Conservation (phyloP, 129 eudicot genomes). For the Daucus carota region DH1_v3.0 NC_030384.2:50500501-50501000, state of each 20-base stretch:
- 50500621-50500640: too few species aligned
- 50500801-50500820: slow-evolving; percentile 42
- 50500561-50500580: slow-evolving; percentile 40
- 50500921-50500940: slow-evolving; percentile 23
- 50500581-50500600: slow-evolving; percentile 32
- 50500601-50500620: neutral
- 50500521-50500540: slow-evolving; percentile 40
- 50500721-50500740: neutral
- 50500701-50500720: too few species aligned
- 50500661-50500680: neutral
- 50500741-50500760: neutral
- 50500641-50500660: too few species aligned
- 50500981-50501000: slow-evolving; percentile 60
- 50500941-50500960: slow-evolving; percentile 47
- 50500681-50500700: too few species aligned
- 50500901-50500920: slow-evolving; percentile 54
- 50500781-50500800: slow-evolving; percentile 36
- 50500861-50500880: slow-evolving; percentile 50
- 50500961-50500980: slow-evolving; percentile 46
- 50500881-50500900: slow-evolving; percentile 32
- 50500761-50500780: slow-evolving; percentile 15
- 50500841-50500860: slow-evolving; percentile 47
- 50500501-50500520: slow-evolving; percentile 47
- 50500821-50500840: slow-evolving; percentile 43
- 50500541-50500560: slow-evolving; percentile 40